These are phyloP conservation scores for Penicillium paneum DNA, from an alignment of 2,329 filamentous ascomycete species.

Conservation along the genomic window DNA sequence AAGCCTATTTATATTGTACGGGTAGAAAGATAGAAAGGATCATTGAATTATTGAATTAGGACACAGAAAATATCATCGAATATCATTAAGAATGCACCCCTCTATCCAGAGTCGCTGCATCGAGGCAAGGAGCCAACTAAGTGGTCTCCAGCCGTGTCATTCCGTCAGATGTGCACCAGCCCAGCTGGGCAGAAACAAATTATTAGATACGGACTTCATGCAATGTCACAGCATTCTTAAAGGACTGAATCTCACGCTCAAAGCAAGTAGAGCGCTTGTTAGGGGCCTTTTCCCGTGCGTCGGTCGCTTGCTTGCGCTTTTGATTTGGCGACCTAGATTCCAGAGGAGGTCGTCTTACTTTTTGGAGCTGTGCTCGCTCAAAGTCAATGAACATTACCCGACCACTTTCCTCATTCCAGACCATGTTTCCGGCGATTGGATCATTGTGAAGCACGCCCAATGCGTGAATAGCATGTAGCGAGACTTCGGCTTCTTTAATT, in stretches of 20 bases:
- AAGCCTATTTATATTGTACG: too few species aligned
- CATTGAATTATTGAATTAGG: too few species aligned
- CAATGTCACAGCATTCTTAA: neutral
- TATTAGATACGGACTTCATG: neutral
- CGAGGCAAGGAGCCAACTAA: too few species aligned
- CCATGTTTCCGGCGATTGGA: neutral
- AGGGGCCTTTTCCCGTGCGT: neutral
- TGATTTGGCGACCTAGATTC: neutral
- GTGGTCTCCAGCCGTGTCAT: too few species aligned
- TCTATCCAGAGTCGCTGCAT: too few species aligned
- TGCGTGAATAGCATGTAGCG: neutral
- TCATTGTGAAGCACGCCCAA: neutral
- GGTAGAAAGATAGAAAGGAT: too few species aligned
- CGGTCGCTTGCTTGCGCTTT: neutral
- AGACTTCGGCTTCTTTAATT: neutral
- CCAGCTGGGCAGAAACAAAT: too few species aligned
- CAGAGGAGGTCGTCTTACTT: neutral
- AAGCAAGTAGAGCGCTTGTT: neutral
- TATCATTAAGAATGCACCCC: too few species aligned
- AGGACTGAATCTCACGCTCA: neutral
- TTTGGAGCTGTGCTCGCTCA: neutral
- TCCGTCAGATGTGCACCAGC: too few species aligned
- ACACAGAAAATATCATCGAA: too few species aligned
- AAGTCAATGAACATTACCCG: neutral
- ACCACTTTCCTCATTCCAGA: neutral